phyloP scores from a whole-genome alignment of 1,139 yeast species.

The Blastobotrys ciferrii region DNA sequence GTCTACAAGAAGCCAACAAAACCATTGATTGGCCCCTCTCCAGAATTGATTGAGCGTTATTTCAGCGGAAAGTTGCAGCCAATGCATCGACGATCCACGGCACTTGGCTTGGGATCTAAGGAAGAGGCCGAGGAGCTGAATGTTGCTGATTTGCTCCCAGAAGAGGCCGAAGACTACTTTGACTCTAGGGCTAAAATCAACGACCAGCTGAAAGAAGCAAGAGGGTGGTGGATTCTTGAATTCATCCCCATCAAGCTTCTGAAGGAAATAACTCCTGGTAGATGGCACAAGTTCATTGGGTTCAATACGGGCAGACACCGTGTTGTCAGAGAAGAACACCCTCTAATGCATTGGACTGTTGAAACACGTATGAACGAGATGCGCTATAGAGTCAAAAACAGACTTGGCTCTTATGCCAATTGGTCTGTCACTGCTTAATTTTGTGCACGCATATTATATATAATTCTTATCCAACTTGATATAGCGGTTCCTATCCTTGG shows the following conservation, averaged over 20 bases:
- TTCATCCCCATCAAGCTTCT: conserved; percentile 10
- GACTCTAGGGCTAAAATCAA: conserved; percentile 10
- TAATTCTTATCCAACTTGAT: neutral
- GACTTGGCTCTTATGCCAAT: neutral
- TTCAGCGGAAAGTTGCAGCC: conserved; percentile 6
- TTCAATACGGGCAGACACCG: conserved; percentile 11
- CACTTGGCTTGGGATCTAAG: conserved; percentile 8
- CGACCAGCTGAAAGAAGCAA: conserved; percentile 8
- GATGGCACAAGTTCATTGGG: conserved; percentile 11
- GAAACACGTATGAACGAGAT: conserved; percentile 10
- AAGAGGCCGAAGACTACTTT: conserved; percentile 10
- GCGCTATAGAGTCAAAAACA: conserved; percentile 8
- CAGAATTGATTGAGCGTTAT: conserved; percentile 9
- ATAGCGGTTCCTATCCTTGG: neutral
- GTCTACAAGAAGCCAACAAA: conserved; percentile 8
- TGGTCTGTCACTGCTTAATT: conserved; percentile 7
- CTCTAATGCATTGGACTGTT: conserved; percentile 13
- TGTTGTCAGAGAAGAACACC: conserved; percentile 8
- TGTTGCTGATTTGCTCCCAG: conserved; percentile 8
- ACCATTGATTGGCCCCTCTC: conserved; percentile 11
- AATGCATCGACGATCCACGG: conserved; percentile 6
- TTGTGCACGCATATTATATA: neutral
- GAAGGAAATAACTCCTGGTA: conserved; percentile 6
- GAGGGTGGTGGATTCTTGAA: conserved; percentile 11
- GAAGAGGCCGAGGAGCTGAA: conserved; percentile 1